Conservation (phyloP, 495 filamentous ascomycete genomes). For the Aspergillus nidulans region DNA sequence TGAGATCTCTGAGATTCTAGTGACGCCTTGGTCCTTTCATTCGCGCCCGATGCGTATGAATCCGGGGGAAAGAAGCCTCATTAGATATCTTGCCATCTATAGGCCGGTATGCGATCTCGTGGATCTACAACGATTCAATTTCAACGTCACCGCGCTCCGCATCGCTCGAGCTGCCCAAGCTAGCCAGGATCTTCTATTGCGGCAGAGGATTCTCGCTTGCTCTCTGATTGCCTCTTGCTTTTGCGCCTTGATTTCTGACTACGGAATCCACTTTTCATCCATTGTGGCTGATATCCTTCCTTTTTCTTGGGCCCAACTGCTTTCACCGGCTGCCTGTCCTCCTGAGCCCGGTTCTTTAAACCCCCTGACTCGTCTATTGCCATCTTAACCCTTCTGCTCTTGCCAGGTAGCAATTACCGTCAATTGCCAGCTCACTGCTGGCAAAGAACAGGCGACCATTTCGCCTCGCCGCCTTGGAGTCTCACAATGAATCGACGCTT, state of each 20-base stretch:
- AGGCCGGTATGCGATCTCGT: neutral
- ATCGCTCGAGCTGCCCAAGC: neutral
- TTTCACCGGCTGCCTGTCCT: neutral
- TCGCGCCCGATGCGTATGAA: neutral
- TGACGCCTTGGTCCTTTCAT: neutral
- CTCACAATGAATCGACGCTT: slow-evolving; percentile 36
- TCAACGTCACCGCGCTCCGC: slow-evolving; percentile 1
- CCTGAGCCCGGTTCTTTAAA: neutral
- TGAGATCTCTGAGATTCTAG: neutral
- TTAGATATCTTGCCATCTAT: neutral
- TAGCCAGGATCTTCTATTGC: slow-evolving; percentile 2
- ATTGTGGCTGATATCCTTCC: slow-evolving; percentile 19
- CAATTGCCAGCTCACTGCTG: slow-evolving; percentile 21
- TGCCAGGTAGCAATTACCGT: neutral
- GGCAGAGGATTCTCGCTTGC: slow-evolving; percentile 2
- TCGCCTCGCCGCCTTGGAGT: slow-evolving; percentile 19
- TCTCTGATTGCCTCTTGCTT: neutral
- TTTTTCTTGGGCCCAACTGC: slow-evolving; percentile 11
- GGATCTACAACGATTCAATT: slow-evolving; percentile 1
- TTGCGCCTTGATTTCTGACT: slow-evolving; percentile 4
- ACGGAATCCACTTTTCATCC: slow-evolving; percentile 9
- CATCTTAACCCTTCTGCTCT: neutral
- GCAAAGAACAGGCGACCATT: slow-evolving; percentile 16
- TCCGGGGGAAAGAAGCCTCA: neutral
- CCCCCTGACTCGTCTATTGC: slow-evolving; percentile 7